phyloP scores from a whole-genome alignment of 2,329 filamentous ascomycete genomes.

The Penicillium sp. region DNA sequence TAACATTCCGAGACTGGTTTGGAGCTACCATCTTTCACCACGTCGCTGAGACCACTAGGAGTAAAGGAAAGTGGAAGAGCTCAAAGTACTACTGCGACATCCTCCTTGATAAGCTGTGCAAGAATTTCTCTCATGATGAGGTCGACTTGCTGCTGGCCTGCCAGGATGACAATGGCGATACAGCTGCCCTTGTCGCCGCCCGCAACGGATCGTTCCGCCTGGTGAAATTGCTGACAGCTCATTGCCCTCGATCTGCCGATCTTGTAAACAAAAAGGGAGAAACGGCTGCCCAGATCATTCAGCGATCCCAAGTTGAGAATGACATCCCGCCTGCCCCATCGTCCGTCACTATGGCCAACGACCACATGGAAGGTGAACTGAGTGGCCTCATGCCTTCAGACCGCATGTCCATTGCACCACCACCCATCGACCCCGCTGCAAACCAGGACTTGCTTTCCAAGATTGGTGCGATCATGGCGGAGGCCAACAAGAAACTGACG shows the following conservation, averaged over 20 bases:
- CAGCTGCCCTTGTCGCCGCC: constrained; percentile 82
- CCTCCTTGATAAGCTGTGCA: constrained; percentile 81
- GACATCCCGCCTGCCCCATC: constrained; percentile 70
- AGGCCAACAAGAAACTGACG: constrained; percentile 71
- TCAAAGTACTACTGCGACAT: constrained; percentile 92
- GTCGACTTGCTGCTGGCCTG: constrained; percentile 78
- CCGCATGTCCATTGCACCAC: constrained; percentile 28
- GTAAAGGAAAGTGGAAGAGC: constrained; percentile 82
- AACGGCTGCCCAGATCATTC: constrained; percentile 81
- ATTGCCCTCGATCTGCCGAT: constrained; percentile 75
- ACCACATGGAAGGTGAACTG: constrained; percentile 33
- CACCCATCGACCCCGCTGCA: constrained; percentile 52
- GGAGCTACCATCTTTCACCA: constrained; percentile 92
- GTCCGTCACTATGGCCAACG: constrained; percentile 54
- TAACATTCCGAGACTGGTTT: constrained; percentile 75
- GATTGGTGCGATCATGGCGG: constrained; percentile 67
- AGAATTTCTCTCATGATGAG: constrained; percentile 72
- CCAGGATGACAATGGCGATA: constrained; percentile 86
- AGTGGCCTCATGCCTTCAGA: constrained; percentile 30
- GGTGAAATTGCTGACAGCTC: constrained; percentile 65
- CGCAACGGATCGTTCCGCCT: constrained; percentile 82
- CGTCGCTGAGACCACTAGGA: constrained; percentile 83
- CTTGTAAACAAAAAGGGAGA: constrained; percentile 80
- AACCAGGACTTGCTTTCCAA: constrained; percentile 69
- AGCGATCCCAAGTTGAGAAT: constrained; percentile 63